phyloP scores from a whole-genome alignment of 2,329 filamentous ascomycete genomes.

The Alternaria arborescens region DNA sequence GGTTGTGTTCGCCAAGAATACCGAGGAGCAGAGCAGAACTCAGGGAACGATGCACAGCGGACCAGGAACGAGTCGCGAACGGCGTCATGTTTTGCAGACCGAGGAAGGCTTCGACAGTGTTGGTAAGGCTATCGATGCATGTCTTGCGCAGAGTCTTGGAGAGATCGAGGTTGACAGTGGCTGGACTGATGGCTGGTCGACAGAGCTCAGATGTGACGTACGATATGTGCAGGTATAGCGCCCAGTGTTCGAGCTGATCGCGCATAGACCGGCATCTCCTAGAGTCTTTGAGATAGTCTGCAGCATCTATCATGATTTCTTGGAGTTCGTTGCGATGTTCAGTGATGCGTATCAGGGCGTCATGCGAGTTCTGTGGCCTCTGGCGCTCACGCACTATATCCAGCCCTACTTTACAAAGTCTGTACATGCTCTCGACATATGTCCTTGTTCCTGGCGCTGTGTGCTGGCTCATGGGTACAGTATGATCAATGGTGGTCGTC shows the following conservation, averaged over 20 bases:
- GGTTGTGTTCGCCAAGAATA: constrained; percentile 55
- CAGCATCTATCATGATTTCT: constrained; percentile 65
- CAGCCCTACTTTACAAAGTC: constrained; percentile 65
- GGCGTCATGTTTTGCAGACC: constrained; percentile 63
- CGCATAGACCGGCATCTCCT: constrained; percentile 57
- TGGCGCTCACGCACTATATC: constrained; percentile 68
- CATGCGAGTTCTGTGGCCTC: constrained; percentile 61
- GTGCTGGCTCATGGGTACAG: constrained; percentile 50
- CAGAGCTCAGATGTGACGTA: constrained; percentile 71
- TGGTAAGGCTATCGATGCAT: constrained; percentile 65
- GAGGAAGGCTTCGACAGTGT: constrained; percentile 68
- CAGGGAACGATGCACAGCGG: constrained; percentile 54
- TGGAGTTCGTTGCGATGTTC: constrained; percentile 66
- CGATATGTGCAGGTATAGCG: constrained; percentile 67
- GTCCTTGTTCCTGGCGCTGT: constrained; percentile 59
- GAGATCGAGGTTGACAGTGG: constrained; percentile 55
- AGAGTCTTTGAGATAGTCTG: constrained; percentile 65
- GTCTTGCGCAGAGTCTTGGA: constrained; percentile 61
- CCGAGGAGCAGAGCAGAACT: constrained; percentile 56
- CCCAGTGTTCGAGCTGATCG: constrained; percentile 68
- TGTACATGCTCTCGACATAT: constrained; percentile 67
- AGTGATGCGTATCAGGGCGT: constrained; percentile 63
- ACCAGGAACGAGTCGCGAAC: constrained; percentile 56
- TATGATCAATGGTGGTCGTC: constrained; percentile 62
- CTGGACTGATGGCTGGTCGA: constrained; percentile 66